Evolutionary conservation across 2,329 filamentous ascomycete species (phyloP), one percentile per base, ranked within the genome.

Genomic region (Pseudogymnoascus sp.): DNA sequence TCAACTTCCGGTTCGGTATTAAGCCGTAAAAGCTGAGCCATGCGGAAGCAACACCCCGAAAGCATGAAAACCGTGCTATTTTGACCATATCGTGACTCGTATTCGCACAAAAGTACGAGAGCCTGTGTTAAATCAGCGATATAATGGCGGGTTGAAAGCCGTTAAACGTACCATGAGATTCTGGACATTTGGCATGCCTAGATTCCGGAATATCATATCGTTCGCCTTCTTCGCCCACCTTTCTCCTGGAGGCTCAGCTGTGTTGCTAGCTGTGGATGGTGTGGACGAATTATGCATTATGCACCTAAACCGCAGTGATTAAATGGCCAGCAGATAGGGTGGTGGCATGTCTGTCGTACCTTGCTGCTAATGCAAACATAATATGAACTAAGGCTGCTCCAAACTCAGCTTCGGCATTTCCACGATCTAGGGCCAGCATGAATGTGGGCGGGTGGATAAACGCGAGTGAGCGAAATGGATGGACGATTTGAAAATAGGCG

Each of bases 361-460:
- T 60, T 59, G 56, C 40, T 31, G 56, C 62, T 3, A 63, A 46
- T 8, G 62, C 62, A 28, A 26, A 28, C 11, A 63, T 33, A 22
- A 63, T 63, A 28, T 43, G 26, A 10, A 63, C 56, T 16, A 40
- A 14, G 37, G 37, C 37, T 40, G 37, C 16, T 40, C 37, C 37
- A 40, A 40, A 40, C 37, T 40, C n/a, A 16, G 37, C 7, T n/a
- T 40, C 37, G n/a, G n/a, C 37, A 40, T 40, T 40, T 40, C 63
- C 63, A 24, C 38, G 35, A 33, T 63, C 63, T n/a, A 65, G 8
- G 6, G 63, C 35, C 16, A 56, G 62, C 62, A 65, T 60, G 62
- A 65, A 65, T 19, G 63, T 63, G 6, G 63, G 63, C 56, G 63
- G 63, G 19, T 65, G 63, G 11, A 65, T 61, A 38, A 65, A 65